Conservation (phyloP, 805 yeast genomes). For the Candida palmyrensis region DNA sequence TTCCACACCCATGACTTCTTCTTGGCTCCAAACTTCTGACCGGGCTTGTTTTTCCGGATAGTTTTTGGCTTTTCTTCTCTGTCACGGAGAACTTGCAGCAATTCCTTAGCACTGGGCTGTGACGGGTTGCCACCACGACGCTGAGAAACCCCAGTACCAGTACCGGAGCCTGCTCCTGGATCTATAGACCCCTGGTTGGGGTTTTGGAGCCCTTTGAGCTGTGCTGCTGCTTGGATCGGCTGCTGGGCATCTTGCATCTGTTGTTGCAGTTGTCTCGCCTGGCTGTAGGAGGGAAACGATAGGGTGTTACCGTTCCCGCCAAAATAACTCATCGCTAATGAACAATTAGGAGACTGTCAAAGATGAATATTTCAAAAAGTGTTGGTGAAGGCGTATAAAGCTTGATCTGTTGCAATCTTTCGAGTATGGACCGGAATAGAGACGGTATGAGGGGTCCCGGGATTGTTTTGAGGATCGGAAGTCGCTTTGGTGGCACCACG, state of each 20-base stretch:
- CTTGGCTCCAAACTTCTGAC: constrained; percentile 55
- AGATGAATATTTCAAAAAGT: too few species aligned
- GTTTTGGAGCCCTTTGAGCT: background rate
- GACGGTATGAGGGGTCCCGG: too few species aligned
- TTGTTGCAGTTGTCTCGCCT: constrained; percentile 7
- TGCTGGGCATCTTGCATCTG: constrained; percentile 10
- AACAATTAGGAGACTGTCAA: too few species aligned
- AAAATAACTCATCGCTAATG: constrained; percentile 21
- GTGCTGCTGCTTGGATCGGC: constrained; percentile 5
- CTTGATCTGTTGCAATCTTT: too few species aligned
- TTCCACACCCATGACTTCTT: constrained; percentile 62
- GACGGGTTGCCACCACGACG: background rate
- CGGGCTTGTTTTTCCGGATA: constrained; percentile 44
- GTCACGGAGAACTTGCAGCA: too few species aligned
- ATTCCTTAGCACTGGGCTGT: too few species aligned
- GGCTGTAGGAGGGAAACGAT: constrained; percentile 19
- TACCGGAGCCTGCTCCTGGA: background rate
- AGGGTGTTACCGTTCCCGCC: constrained; percentile 12
- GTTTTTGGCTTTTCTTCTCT: constrained; percentile 15
- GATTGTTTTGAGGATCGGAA: too few species aligned
- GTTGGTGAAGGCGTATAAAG: too few species aligned
- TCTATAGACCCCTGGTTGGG: background rate
- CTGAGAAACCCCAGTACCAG: background rate
- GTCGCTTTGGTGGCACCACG: too few species aligned
- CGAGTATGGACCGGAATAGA: too few species aligned